A percentile compares a stretch with the other conserved stretches of the same genome.
Conservation (phyloP, 1,284 basidiomycete genomes). For the Tremellales sp. region DNA sequence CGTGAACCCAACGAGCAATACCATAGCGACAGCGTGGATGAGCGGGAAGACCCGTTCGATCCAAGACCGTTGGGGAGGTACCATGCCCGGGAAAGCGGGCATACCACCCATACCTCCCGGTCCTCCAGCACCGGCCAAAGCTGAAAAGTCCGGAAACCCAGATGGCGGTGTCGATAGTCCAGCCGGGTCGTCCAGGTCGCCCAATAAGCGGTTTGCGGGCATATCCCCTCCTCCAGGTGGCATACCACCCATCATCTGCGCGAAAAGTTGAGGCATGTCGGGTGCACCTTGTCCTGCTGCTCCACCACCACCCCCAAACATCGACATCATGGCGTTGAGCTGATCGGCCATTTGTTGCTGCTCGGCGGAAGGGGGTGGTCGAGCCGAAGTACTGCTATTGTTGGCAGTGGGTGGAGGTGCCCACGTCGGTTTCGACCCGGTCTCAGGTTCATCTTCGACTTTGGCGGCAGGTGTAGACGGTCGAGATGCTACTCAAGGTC, state of each 20-base stretch:
- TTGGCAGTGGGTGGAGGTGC: conserved; percentile 2
- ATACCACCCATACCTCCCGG: conserved; percentile 2
- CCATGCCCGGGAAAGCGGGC: background rate
- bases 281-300: conserved; percentile 13
- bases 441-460: background rate
- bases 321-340: conserved; percentile 38
- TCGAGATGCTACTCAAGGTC: background rate
- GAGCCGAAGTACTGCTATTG: background rate
- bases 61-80: conserved; percentile 13
- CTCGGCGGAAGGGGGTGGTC: conserved; percentile 2
- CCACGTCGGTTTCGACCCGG: conserved; percentile 3
- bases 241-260: conserved; percentile 29
- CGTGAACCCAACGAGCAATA: conserved; percentile 37
- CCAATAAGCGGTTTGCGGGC: conserved; percentile 16
- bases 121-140: conserved; percentile 16
- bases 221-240: background rate
- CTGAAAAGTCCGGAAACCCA: conserved; percentile 6
- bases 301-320: conserved; percentile 31
- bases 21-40: conserved; percentile 35
- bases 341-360: conserved; percentile 34
- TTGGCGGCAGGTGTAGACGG: conserved; percentile 1
- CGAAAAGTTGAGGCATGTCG: conserved; percentile 24
- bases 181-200: conserved; percentile 34
- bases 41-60: conserved; percentile 37
- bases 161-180: conserved; percentile 6